A percentile compares a stretch with the other conserved stretches of the same genome.
phyloP scores from a whole-genome alignment of 495 filamentous ascomycete genomes.

The Neurospora hispaniola region DNA sequence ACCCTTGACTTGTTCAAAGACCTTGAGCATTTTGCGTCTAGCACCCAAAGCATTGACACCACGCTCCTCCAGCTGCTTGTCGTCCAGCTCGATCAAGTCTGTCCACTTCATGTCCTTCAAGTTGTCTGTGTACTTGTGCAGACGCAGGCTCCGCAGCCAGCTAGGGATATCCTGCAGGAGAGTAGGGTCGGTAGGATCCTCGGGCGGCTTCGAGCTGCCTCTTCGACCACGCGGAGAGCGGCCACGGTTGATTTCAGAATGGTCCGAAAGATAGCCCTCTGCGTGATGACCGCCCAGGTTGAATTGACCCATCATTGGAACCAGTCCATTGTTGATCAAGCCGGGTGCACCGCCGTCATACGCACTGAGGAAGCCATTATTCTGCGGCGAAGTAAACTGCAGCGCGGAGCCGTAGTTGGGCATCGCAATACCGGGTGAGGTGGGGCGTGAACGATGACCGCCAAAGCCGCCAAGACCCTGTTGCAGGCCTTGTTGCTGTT shows the following conservation, averaged over 20 bases:
- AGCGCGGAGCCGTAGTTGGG: slow-evolving; percentile 56
- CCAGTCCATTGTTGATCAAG: slow-evolving; percentile 64
- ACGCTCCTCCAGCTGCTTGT: slow-evolving; percentile 84
- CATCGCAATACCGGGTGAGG: slow-evolving; percentile 81
- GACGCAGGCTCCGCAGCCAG: slow-evolving; percentile 87
- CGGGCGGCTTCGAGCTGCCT: slow-evolving; percentile 93
- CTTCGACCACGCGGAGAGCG: slow-evolving; percentile 86
- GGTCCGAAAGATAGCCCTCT: slow-evolving; percentile 91
- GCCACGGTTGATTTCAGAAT: slow-evolving; percentile 80
- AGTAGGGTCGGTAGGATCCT: slow-evolving; percentile 87
- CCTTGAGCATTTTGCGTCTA: slow-evolving; percentile 96
- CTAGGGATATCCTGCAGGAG: slow-evolving; percentile 91
- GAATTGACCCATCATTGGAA: slow-evolving; percentile 63
- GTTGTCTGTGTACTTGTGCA: slow-evolving; percentile 99
- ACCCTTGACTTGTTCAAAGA: slow-evolving; percentile 91
- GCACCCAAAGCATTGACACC: slow-evolving; percentile 94
- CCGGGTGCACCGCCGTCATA: slow-evolving; percentile 62
- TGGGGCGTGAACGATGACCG: slow-evolving; percentile 80
- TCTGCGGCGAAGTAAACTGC: slow-evolving; percentile 80
- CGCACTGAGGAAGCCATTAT: slow-evolving; percentile 87
- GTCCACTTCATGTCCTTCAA: slow-evolving; percentile 95
- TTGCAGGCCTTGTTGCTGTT: slow-evolving; percentile 9
- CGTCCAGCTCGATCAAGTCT: slow-evolving; percentile 85
- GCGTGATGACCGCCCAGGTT: slow-evolving; percentile 44
- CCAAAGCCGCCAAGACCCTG: slow-evolving; percentile 62